Evolutionary conservation across 352 stramenopile genomes (phyloP), one percentile per base, ranked within the genome.

Genomic region (Globisporangium middletonii): DNA sequence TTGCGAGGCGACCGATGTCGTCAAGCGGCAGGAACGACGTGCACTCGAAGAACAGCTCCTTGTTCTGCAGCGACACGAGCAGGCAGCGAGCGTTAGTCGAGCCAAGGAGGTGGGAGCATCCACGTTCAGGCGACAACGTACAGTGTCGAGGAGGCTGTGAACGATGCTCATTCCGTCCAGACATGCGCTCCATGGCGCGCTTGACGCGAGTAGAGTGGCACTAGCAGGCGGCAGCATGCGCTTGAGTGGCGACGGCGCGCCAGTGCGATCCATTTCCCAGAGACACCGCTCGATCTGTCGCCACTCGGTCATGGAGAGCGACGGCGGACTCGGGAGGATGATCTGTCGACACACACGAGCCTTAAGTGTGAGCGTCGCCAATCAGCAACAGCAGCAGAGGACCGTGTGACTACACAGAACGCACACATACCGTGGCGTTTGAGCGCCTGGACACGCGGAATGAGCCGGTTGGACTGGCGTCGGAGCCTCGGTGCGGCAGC

Each of bases 241-340:
- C 49, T 57, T 62, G 33, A 28, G 18, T 16, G 49, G 56, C 9
- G 56, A 61, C 16, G 56, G 41, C 16, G 42, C 38, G 4, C 47
- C 49, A 9, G 43, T 68, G 42, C 9, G 57, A 37, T 90, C 79
- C 51, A 90, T 68, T 35, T 83, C 67, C 79, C 79, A 88, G 37
- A 90, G 58, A 41, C 67, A 75, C 2, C 70, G 59, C 58, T 90
- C 77, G 30, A 90, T 77, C 2, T 60, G 62, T n/a, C 64, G 30
- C 79, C 79, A 88, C 55, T 88, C 73, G 23, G 27, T 53, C 12
- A 52, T n/a, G 18, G 67, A 64, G 47, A 72, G 60, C 1, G 66
- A 62, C 11, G 26, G 63, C 15, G 38, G 33, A 7, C 27, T 49
- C 12, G 30, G 28, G 15, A 62, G 49, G 37, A 47, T 52, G 48